Evolutionary conservation across 2,329 filamentous ascomycete species (phyloP), one percentile per base, ranked within the genome.

Genomic region (Aspergillus melleus): DNA sequence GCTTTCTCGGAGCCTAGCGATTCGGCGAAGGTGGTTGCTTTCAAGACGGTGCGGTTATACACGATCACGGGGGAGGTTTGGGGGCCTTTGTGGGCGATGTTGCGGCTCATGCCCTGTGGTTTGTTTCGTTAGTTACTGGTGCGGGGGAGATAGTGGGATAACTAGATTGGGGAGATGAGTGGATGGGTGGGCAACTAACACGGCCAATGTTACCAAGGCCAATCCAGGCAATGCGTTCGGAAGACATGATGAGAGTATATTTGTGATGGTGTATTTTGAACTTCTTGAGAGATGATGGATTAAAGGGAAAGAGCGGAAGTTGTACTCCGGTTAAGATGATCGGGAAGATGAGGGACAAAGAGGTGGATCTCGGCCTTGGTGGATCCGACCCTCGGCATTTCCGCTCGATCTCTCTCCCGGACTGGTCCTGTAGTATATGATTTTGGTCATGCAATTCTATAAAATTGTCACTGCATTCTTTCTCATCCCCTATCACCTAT

Each of bases 151-250:
- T 32, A 55, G 19, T 49, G 6, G 53, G 24, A 19, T 16, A 29
- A 9, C 6, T 29, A 8, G 42, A 42, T 29, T n/a, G 16, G 14
- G 39, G 11, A 16, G 30, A 36, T 20, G 46, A 11, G 46, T 46
- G 30, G 14, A 57, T 4, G 26, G n/a, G 30, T 52, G 49, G 16
- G 51, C 57, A 36, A 50, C 85, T 79, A 79, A 90, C 90, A 71
- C 88, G 84, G 66, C 91, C 92, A 87, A 96, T 96, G 74, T 96
- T 96, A 55, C 92, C 92, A 54, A 96, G 83, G 59, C 92, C 92
- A 57, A 96, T 86, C 86, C 88, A 96, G 68, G 91, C 83, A 54
- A 95, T 70, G 75, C 84, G 86, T 64, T 67, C 65, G 57, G 68
- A 71, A 26, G 71, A 63, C 71, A 74, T 74, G 30, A 26, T 16